Evolutionary conservation across 306 rosid genomes (phyloP), one percentile per base, ranked within the genome.

Genomic region (Aeschynomene evenia): DNA sequence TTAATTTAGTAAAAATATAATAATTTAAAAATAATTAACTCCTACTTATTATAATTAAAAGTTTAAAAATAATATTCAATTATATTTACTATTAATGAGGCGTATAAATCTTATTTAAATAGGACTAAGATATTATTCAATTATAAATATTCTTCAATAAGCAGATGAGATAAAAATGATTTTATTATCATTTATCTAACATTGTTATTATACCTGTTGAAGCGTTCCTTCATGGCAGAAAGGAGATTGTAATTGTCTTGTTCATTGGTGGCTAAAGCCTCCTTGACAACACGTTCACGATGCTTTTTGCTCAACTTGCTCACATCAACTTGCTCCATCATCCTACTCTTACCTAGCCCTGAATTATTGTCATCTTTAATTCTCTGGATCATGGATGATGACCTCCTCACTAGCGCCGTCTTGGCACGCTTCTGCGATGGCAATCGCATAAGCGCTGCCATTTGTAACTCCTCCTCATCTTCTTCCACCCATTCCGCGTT

Each of bases 161-260:
- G n/a, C n/a, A n/a, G n/a, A n/a, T n/a, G n/a, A n/a, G n/a, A n/a
- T n/a, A n/a, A n/a, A n/a, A n/a, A n/a, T n/a, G n/a, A n/a, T n/a
- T n/a, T n/a, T n/a, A n/a, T n/a, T n/a, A n/a, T n/a, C n/a, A n/a
- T n/a, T n/a, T n/a, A n/a, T n/a, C n/a, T n/a, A n/a, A n/a, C n/a
- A n/a, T n/a, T n/a, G n/a, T n/a, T n/a, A n/a, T n/a, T n/a, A 31
- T 37, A 65, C 83, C 81, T 84, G 11, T 92, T 77, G 7, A 85
- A 78, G 18, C 96, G 90, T 10, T 89, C 83, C 76, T 91, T 91
- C 37, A 91, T 82, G 72, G 85, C 96, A 13, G 85, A 72, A 60
- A 91, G 94, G 23, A 91, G 85, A 29, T 61, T 79, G 67, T 48
- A 78, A 76, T 91, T 91, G 63, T 91, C 94, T 75, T 91, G 98